Base-by-base conservation (phyloP, 495 filamentous ascomycete genomes). In the Talaromyces trachyspermus region DNA sequence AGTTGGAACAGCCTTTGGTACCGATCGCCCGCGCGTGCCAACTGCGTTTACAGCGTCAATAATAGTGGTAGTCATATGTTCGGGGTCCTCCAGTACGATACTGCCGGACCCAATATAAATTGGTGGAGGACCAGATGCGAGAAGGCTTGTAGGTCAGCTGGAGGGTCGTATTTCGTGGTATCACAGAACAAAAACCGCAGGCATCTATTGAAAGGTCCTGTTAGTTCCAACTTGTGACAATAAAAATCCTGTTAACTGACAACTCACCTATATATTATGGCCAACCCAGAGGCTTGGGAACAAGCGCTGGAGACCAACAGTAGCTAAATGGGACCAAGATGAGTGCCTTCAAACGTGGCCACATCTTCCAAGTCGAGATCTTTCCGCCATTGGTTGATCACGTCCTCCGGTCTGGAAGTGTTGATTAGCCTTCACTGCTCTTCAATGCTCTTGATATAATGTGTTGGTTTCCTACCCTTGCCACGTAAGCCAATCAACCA, bases 71-170 rank as follows among this genome's bases (percentile, higher is more conserved):
- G 85, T 89, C 51, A 89, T 65, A 1, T 57, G 72, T 48, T 81
- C 66, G 0, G 83, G 84, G 49, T 91, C 77, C 45, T 88, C 83
- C 0, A 89, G 80, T 0, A 89, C 85, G 32, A 91, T 91, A 6
- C 81, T 86, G 0, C 86, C 86, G 53, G 89, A 89, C 0, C 86
- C 86, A 49, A 89, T 85, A 49, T 91, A 91, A 0, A 89, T 72
- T 0, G 87, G 87, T 3, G 80, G 77, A 7, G 84, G 77, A 0
- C 84, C 84, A 3, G 70, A 67, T 2, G 72, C 70, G 0, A 92
- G 73, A 50, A 89, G 91, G 4, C 60, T 66, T 1, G 63, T 62
- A 92, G 69, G 9, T 80, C 79, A 6, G 71, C 65, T 1, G 77
- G 71, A 0, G 86, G 86, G 0, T 66, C 74, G 52, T 80, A 90